phyloP scores from a whole-genome alignment of 2,329 filamentous ascomycete genomes.

The Fusarium mangiferae region DNA sequence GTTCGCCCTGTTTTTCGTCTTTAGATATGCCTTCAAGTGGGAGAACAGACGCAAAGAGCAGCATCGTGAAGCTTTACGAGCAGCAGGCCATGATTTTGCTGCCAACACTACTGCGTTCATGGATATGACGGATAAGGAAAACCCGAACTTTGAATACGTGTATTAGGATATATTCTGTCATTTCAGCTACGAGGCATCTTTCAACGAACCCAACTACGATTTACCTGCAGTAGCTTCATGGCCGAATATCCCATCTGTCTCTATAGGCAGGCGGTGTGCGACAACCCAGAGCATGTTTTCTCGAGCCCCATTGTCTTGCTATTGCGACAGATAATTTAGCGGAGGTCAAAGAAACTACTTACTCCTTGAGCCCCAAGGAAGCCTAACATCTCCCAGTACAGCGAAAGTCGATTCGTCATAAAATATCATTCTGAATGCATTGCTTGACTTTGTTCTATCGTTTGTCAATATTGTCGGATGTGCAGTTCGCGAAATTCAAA shows the following conservation, averaged over 20 bases:
- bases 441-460: too few relatives aligned
- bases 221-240: not conserved
- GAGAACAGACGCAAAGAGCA: conserved; percentile 55
- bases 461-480: not conserved
- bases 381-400: not conserved
- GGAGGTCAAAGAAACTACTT: not conserved
- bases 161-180: conserved; percentile 42
- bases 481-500: not conserved
- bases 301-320: too few relatives aligned
- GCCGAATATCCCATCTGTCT: not conserved
- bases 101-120: conserved; percentile 53
- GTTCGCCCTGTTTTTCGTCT: conserved; percentile 51
- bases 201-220: not conserved
- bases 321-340: not conserved
- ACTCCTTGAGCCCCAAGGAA: too few relatives aligned
- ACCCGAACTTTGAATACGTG: conserved; percentile 55
- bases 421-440: not conserved
- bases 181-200: not conserved
- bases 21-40: conserved; percentile 52
- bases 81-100: conserved; percentile 37
- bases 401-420: not conserved
- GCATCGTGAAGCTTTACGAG: conserved; percentile 45
- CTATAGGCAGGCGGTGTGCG: not conserved
- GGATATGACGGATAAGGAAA: conserved; percentile 56
- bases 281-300: not conserved